phyloP scores from a whole-genome alignment of 2,329 filamentous ascomycete genomes.

The Elsinoe arachidis region DNA sequence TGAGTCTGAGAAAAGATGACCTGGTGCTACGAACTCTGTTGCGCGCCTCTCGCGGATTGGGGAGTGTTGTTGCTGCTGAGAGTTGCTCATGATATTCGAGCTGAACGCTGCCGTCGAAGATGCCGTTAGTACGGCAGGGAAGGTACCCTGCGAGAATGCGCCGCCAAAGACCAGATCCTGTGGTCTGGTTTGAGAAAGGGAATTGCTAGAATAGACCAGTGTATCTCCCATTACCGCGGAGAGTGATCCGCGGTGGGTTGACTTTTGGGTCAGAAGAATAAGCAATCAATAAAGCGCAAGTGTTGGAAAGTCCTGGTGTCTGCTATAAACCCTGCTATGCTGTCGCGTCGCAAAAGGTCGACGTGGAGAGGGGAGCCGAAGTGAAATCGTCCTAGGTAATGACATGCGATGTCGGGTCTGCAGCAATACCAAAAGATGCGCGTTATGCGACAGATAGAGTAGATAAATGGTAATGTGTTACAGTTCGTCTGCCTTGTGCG shows the following conservation, averaged over 20 bases:
- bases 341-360: not conserved
- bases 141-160: not conserved
- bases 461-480: not conserved
- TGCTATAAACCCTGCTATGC: not conserved
- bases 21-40: constrained; percentile 2
- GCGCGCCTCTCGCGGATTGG: constrained; percentile 9
- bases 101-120: not conserved
- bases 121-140: constrained; percentile 7
- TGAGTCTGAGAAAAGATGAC: not conserved
- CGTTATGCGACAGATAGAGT: not conserved
- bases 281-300: not conserved
- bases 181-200: constrained; percentile 1
- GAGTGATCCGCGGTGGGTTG: not conserved
- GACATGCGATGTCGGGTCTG: not conserved
- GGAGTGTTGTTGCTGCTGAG: constrained; percentile 5
- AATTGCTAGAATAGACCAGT: constrained; percentile 11
- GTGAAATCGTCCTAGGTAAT: not conserved
- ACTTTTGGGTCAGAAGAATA: not conserved
- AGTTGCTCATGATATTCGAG: not conserved
- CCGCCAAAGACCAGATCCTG: constrained; percentile 3
- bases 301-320: not conserved
- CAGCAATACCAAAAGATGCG: not conserved
- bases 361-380: not conserved
- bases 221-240: constrained; percentile 14
- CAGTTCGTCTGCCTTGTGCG: constrained; percentile 3